Conservation (phyloP, 768 basidiomycete genomes). For the button mushroom (Agaricus bisporus) region DNA sequence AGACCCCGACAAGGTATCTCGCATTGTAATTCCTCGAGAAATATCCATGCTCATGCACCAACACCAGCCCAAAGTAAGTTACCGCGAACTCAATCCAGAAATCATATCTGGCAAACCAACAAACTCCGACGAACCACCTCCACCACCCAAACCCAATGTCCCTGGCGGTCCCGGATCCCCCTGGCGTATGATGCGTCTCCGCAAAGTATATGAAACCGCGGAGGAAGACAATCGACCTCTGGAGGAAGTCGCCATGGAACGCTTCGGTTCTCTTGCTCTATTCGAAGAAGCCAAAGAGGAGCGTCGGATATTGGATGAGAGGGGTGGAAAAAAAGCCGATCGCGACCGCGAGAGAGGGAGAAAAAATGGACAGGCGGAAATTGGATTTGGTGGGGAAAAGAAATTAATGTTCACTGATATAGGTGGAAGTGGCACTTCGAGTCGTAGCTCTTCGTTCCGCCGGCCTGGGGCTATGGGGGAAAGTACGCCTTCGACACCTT, state of each 20-base stretch:
- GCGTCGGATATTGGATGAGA: conserved; percentile 76
- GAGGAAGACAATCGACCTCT: conserved; percentile 73
- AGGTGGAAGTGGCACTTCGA: conserved; percentile 56
- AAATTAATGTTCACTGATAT: conserved; percentile 68
- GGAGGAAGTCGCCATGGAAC: conserved; percentile 79
- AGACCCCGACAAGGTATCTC: conserved; percentile 65
- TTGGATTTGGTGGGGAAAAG: conserved; percentile 36
- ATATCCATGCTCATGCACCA: conserved; percentile 3
- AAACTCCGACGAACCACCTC: conserved; percentile 30
- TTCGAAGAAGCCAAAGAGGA: conserved; percentile 91
- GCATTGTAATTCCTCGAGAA: background rate
- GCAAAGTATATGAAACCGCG: conserved; percentile 82
- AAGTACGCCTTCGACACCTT: conserved; percentile 55
- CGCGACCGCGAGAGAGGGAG: conserved; percentile 29
- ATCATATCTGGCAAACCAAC: conserved; percentile 39
- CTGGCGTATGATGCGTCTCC: conserved; percentile 98
- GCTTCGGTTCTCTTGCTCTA: conserved; percentile 79
- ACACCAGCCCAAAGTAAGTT: conserved; percentile 53
- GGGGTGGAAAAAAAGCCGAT: conserved; percentile 49
- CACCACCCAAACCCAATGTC: conserved; percentile 42
- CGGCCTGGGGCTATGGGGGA: conserved; percentile 61
- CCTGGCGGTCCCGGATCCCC: conserved; percentile 91
- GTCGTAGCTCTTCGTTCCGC: conserved; percentile 83
- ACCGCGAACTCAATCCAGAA: conserved; percentile 57
- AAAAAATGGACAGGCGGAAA: conserved; percentile 22